Evolutionary conservation across 2,329 filamentous ascomycete genomes (phyloP), one percentile per base, ranked within the genome.

Genomic region (Colletotrichum camelliae): DNA sequence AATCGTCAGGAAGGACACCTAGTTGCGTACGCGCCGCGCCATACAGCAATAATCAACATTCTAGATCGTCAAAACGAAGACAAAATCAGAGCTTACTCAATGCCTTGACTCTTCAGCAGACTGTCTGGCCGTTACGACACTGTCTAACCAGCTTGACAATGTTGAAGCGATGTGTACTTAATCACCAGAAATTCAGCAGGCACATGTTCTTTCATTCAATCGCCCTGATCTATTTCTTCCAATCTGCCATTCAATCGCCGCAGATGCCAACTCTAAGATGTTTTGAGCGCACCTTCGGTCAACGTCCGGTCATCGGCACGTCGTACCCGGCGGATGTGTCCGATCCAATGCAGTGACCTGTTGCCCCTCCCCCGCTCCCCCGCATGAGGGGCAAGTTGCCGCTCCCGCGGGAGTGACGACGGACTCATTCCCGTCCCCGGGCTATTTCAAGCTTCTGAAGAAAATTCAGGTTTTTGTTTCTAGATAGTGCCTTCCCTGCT

Each of bases 21-120:
- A 48, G 9, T 21, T 48, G 4, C 18, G 9, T 12, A n/a, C 3
- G 43, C 43, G 5, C 1, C 3, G 43, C 43, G 5, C 1, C 43
- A 21, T n/a, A 7, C 0, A 9, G 3, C 18, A 13, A 21, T 10
- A 48, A 48, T 7, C 9, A 21, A 48, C 43, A n/a, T 2, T 9
- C 1, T 39, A 0, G 16, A 39, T 18, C 1, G 18, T 18, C 5
- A 8, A 9, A 39, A 18, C 7, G 2, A 18, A 16, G 9, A 24
- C 24, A 39, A 39, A 18, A 1, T 5, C 16, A 39, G 18, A 39
- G 16, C 37, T 16, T 39, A 16, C 16, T 18, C 37, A 39, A 39
- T 2, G 9, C 18, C 16, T 9, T 39, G 3, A 39, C 5, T 16
- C 37, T 18, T 9, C 37, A 39, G 37, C 37, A 16, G 16, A 10